These are phyloP conservation scores for Ophiocordyceps australis DNA, from an alignment of 2,329 filamentous ascomycete species.

Conservation along the genomic window DNA sequence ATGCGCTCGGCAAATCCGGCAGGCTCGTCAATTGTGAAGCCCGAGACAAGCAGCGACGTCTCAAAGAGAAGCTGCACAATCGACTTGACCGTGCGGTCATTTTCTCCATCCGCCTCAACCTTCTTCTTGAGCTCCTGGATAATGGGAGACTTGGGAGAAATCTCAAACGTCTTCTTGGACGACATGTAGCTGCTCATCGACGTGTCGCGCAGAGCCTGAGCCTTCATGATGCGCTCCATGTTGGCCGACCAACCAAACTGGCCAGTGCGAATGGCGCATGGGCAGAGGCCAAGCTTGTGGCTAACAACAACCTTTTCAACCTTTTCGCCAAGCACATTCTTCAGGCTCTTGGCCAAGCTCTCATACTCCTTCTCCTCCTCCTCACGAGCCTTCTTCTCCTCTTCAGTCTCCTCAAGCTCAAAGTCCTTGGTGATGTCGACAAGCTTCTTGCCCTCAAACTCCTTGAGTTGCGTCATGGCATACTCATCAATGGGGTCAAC, in stretches of 20 bases:
- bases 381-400: constrained; percentile 95
- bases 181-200: constrained; percentile 99
- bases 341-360: constrained; percentile 83
- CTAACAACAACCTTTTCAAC: constrained; percentile 99
- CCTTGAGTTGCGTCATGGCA: constrained; percentile 98
- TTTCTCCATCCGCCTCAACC: constrained; percentile 94
- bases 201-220: constrained; percentile 97
- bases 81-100: constrained; percentile 97
- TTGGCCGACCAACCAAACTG: constrained; percentile 99
- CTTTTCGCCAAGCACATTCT: constrained; percentile 98
- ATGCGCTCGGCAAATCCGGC: constrained; percentile 97
- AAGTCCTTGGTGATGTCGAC: constrained; percentile 99
- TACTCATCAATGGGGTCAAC: constrained; percentile 99
- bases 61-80: constrained; percentile 98
- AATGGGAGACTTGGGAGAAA: constrained; percentile 96
- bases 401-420: constrained; percentile 98
- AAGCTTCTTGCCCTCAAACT: constrained; percentile 99
- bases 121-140: constrained; percentile 99
- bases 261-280: constrained; percentile 96
- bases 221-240: constrained; percentile 99
- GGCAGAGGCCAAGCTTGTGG: constrained; percentile 87
- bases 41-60: constrained; percentile 94
- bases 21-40: constrained; percentile 99
- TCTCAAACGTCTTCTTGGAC: constrained; percentile 99
- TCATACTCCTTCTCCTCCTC: constrained; percentile 97